A percentile compares a stretch with the other conserved stretches of the same genome.
phyloP scores from a whole-genome alignment of 352 stramenopile genomes.

The Halophytophthora polymorphica region DNA sequence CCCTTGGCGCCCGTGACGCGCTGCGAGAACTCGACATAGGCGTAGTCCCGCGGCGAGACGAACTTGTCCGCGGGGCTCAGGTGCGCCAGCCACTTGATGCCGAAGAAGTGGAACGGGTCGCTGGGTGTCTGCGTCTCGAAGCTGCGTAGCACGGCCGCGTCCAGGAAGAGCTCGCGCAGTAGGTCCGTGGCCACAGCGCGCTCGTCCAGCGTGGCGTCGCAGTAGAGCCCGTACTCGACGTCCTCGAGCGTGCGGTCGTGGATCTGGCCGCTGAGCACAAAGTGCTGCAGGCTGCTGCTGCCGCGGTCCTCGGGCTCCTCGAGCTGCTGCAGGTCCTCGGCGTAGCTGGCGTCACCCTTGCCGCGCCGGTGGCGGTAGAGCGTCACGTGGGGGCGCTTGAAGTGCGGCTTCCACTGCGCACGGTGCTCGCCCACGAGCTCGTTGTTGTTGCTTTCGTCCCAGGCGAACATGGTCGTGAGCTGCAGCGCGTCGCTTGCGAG shows the following conservation, averaged over 20 bases:
- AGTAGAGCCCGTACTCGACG: conserved; percentile 52
- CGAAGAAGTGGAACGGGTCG: conserved; percentile 49
- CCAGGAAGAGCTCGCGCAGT: conserved; percentile 39
- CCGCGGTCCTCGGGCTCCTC: conserved; percentile 12
- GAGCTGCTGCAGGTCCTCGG: conserved; percentile 3
- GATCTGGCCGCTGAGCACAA: conserved; percentile 42
- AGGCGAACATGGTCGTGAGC: conserved; percentile 55
- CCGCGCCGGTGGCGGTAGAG: conserved; percentile 49
- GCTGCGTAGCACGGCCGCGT: conserved; percentile 37
- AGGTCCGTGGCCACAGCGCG: conserved; percentile 45
- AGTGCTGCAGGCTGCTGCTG: conserved; percentile 33
- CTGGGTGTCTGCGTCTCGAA: conserved; percentile 33
- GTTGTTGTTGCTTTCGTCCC: conserved; percentile 45
- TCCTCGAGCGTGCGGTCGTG: conserved; percentile 46
- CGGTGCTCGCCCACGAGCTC: conserved; percentile 28
- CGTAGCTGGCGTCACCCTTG: conserved; percentile 11
- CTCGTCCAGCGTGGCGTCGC: conserved; percentile 40
- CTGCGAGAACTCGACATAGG: conserved; percentile 44
- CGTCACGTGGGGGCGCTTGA: conserved; percentile 43
- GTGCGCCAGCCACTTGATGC: conserved; percentile 46
- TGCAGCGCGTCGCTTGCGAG: conserved; percentile 44
- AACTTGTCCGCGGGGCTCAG: conserved; percentile 47
- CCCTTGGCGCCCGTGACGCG: conserved; percentile 28
- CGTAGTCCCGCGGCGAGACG: conserved; percentile 44
- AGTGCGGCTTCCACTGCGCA: conserved; percentile 52